Evolutionary conservation across 1,284 basidiomycete species (phyloP), one percentile per base, ranked within the genome.

Genomic region (Leucoagaricus sp.): DNA sequence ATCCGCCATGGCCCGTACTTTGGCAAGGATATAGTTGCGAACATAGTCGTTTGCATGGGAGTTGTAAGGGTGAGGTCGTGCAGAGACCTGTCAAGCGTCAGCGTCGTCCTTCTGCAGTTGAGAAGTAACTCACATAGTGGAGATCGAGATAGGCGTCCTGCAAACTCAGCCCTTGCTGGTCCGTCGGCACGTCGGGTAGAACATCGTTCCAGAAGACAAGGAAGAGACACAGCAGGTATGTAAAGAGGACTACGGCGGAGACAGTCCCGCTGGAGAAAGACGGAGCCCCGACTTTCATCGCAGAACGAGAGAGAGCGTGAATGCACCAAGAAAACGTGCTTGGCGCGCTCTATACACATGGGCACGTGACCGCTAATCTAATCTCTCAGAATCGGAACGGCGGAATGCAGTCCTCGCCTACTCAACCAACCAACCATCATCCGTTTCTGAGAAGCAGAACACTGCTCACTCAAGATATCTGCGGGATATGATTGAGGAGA

Each of bases 1-100:
- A 8, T 70, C 64, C 19, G 78, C 77, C 31, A 87, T 75, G 2
- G 72, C 65, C 40, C 69, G 63, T 9, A 92, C 67, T 6, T 86
- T 81, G 4, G 75, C 67, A 19, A 89, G 73, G 23, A 93, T 71
- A 65, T 84, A 85, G 0, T 69, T 63, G 50, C 80, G 84, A 12
- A 91, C 85, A 36, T 76, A 65, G 62, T 89, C 85, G 64, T 93
- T 93, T 13, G 84, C 80, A 69, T 86, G 88, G 0, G 88, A 89
- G 64, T 88, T 85, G 72, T 84, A 90, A 0, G 90, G 84, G 65
- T 89, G 90, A 0, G 90, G 89, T 29, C 79, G 76, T 5, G 77
- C 70, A 3, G 90, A 79, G 51, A 92, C 84, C 86, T 89, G 31
- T 36, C 15, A 9, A n/a, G 7, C 9, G 44, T 54, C 15, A 54